Evolutionary conservation across 2,329 filamentous ascomycete species (phyloP).

Genomic region (Blastomyces gilchristii): DNA sequence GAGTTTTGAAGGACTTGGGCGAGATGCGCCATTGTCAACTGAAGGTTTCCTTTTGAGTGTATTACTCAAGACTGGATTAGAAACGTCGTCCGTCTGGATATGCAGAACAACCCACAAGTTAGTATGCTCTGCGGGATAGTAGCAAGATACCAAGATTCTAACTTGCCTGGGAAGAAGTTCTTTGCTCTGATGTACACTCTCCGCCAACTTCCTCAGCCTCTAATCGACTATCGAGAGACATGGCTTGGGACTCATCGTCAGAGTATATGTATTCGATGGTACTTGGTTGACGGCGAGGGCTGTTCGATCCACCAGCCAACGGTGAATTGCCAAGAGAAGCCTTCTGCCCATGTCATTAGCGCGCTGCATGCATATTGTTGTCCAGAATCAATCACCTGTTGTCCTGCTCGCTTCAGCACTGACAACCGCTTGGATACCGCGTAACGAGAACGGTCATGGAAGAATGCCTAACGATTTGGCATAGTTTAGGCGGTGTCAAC

Average conservation of each 20-base stretch:
- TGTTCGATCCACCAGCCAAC: not conserved
- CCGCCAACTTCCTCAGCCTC: not conserved
- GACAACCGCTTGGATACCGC: not conserved
- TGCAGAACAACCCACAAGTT: not conserved
- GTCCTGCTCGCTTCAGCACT: not conserved
- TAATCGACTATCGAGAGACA: not conserved
- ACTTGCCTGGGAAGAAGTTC: not conserved
- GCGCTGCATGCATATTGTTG: not conserved
- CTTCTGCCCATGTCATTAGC: not conserved
- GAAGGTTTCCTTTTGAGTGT: not conserved
- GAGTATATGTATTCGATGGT: constrained; percentile 1
- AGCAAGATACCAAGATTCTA: not conserved
- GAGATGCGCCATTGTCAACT: not conserved
- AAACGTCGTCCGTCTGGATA: not conserved
- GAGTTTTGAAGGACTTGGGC: not conserved
- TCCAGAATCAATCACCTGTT: not conserved
- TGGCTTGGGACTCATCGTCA: not conserved
- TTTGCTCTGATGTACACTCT: not conserved
- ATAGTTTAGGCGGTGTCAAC: not conserved
- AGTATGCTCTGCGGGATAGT: not conserved
- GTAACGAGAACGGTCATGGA: not conserved
- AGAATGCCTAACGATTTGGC: not conserved
- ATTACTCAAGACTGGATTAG: not conserved
- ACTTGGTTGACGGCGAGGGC: not conserved
- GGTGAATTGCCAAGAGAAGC: no score